Conservation (phyloP, 192 early-diverging fungal genomes). For the Funneliformis geosporum region DNA sequence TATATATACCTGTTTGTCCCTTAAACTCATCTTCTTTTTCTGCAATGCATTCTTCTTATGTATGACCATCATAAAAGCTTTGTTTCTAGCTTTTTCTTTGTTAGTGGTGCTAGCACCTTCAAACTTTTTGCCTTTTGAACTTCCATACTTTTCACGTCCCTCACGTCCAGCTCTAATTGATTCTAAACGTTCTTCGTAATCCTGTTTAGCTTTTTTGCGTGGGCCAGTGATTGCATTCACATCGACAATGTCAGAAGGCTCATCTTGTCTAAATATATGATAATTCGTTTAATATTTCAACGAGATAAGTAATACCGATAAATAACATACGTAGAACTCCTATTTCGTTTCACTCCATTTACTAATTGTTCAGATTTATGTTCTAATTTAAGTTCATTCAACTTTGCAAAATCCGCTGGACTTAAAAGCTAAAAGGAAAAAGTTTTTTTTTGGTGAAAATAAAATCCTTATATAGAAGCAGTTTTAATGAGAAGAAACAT, state of each 20-base stretch:
- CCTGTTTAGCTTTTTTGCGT: conserved; percentile 83
- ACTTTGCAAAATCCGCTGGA: conserved; percentile 86
- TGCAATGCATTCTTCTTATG: conserved; percentile 82
- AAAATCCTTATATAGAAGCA: neutral
- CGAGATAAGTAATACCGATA: neutral
- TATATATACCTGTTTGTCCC: conserved; percentile 67
- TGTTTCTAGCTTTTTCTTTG: conserved; percentile 89
- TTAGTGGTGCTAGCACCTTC: conserved; percentile 79
- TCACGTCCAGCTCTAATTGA: conserved; percentile 89
- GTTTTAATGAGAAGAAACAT: neutral
- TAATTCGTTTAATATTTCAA: neutral
- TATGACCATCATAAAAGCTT: conserved; percentile 93
- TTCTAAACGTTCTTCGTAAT: conserved; percentile 87
- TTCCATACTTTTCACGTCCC: conserved; percentile 88
- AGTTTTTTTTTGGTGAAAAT: conserved; percentile 6
- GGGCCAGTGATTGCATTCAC: conserved; percentile 54
- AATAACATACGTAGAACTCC: neutral
- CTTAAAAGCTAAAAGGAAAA: conserved; percentile 67
- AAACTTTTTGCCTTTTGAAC: conserved; percentile 83
- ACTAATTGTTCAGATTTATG: conserved; percentile 57
- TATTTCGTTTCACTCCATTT: conserved; percentile 6
- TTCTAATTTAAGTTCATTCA: conserved; percentile 73
- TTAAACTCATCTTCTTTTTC: conserved; percentile 74
- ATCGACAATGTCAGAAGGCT: conserved; percentile 40
- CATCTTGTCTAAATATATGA: neutral